Evolutionary conservation across 805 yeast genomes (phyloP).

Genomic region (Lipomyces orientalis): DNA sequence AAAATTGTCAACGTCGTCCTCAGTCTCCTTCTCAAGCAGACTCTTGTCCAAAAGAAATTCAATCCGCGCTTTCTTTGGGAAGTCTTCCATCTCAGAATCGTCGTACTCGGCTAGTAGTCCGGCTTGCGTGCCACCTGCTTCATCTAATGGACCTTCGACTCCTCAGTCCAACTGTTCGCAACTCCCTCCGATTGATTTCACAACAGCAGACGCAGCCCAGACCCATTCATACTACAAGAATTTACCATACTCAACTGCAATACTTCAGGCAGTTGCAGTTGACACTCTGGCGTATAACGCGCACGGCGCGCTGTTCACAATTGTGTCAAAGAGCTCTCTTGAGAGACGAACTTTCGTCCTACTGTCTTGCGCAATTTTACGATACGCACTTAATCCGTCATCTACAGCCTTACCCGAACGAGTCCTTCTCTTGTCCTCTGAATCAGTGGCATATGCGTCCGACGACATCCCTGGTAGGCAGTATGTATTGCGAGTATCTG

Average conservation of each 20-base stretch:
- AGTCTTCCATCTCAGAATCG: not conserved
- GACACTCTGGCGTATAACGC: conserved; percentile 15
- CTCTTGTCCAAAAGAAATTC: not conserved
- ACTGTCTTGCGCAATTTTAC: conserved; percentile 22
- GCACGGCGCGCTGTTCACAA: conserved; percentile 11
- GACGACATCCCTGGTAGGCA: conserved; percentile 35
- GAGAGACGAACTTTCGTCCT: conserved; percentile 24
- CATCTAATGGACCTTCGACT: not conserved
- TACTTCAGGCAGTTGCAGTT: conserved; percentile 16
- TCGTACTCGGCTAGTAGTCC: not conserved
- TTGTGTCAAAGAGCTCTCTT: conserved; percentile 4
- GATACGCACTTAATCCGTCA: conserved; percentile 17
- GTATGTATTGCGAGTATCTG: conserved; percentile 30
- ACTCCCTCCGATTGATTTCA: conserved; percentile 6
- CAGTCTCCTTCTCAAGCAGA: not conserved
- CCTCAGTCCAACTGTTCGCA: not conserved
- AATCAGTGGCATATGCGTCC: conserved; percentile 35
- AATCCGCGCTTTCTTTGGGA: not conserved
- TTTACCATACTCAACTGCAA: conserved; percentile 22
- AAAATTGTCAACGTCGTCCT: not conserved
- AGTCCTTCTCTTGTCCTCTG: conserved; percentile 18
- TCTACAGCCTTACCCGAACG: conserved; percentile 21
- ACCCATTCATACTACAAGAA: conserved; percentile 15
- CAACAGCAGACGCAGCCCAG: not conserved
- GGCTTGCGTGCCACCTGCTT: not conserved